Evolutionary conservation across 805 yeast genomes (phyloP).

Genomic region (Ogataea pilisensis): DNA sequence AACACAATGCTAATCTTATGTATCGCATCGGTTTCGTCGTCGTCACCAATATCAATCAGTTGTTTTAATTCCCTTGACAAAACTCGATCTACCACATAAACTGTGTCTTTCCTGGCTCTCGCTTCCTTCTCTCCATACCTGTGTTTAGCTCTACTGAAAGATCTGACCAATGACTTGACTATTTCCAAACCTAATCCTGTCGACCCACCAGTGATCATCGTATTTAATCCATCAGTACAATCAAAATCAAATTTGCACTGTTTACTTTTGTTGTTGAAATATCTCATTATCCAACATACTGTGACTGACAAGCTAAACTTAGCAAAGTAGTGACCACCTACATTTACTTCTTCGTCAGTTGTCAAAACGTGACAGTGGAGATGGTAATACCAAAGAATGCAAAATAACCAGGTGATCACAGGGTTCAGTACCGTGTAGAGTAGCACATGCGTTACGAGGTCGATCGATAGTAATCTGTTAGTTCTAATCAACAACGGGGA

Average conservation of each 20-base stretch:
- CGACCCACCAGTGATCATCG: conserved; percentile 49
- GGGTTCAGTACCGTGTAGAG: conserved; percentile 17
- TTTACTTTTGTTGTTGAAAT: conserved; percentile 12
- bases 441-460: conserved; percentile 13
- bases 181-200: conserved; percentile 46
- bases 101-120: conserved; percentile 10
- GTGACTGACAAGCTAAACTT: conserved; percentile 8
- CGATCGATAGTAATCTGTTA: conserved; percentile 11
- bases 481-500: conserved; percentile 12
- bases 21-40: conserved; percentile 4
- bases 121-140: background rate
- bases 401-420: conserved; percentile 16
- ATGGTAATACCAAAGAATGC: background rate
- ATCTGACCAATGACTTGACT: conserved; percentile 2
- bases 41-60: background rate
- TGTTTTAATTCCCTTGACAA: conserved; percentile 14
- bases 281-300: conserved; percentile 21
- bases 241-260: conserved; percentile 1
- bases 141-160: too few species aligned
- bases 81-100: conserved; percentile 33
- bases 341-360: too few species aligned
- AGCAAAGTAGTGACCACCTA: conserved; percentile 3
- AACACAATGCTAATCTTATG: conserved; percentile 18
- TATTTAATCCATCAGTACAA: conserved; percentile 14
- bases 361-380: too few species aligned